Conservation (phyloP, 345 rosid species). For the Trapa incisa region DNA sequence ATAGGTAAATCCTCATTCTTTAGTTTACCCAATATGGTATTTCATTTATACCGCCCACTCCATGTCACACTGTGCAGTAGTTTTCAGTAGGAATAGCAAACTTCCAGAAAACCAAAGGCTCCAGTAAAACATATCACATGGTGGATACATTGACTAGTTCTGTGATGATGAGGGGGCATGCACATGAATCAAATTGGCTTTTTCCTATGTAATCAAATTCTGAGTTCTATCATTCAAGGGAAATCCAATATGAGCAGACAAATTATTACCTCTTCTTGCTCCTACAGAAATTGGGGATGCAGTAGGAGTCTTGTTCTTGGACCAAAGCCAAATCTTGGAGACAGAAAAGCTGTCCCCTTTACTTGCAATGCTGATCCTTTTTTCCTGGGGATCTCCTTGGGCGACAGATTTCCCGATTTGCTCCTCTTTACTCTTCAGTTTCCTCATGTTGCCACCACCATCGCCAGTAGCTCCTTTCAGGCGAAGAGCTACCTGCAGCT, state of each 20-base stretch:
- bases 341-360: constrained; percentile 93
- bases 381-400: constrained; percentile 51
- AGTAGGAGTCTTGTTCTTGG: constrained; percentile 33
- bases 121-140: background rate
- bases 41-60: too few species aligned
- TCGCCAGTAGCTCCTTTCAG: constrained; percentile 14
- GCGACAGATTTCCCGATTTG: constrained; percentile 27
- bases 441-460: constrained; percentile 17
- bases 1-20: background rate
- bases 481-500: constrained; percentile 36
- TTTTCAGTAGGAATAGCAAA: too few species aligned
- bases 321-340: constrained; percentile 92
- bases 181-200: background rate
- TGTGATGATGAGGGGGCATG: background rate
- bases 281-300: constrained; percentile 34
- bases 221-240: background rate
- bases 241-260: background rate
- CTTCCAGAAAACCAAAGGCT: too few species aligned
- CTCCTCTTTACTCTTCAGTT: constrained; percentile 21
- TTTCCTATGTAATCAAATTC: background rate
- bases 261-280: constrained; percentile 8
- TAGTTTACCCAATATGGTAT: background rate
- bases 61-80: too few species aligned
- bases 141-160: background rate
- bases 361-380: constrained; percentile 58